Evolutionary conservation across 768 basidiomycete species (phyloP), one percentile per base, ranked within the genome.

Genomic region (Guyanaporus albipodus): DNA sequence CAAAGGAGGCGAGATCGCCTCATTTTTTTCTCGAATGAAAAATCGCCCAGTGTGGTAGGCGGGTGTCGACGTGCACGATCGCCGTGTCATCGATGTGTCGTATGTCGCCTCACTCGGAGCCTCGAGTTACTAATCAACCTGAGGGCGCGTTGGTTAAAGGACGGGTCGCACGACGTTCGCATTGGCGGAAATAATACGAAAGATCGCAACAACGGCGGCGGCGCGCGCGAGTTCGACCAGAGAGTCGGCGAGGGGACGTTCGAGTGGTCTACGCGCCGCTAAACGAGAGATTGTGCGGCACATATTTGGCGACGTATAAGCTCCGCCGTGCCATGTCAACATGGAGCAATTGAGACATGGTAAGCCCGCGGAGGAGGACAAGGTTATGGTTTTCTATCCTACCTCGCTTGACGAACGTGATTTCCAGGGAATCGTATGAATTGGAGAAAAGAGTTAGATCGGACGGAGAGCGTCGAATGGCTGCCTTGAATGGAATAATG

Each of bases 21-120:
- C 45, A 7, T 46, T 51, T 55, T 38, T 26, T 46, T 51, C 53
- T 38, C 22, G 51, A 62, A 59, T 59, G 56, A 64, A 56, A 61
- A 52, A 64, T 53, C 44, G 29, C 56, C 61, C 36, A 45, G 46
- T 54, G 46, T 22, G 45, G 54, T 36, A 52, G 43, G 49, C 27
- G 39, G 34, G 41, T 15, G 52, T 56, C 42, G 53, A 46, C 53
- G 34, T 38, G 27, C 29, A 50, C 54, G 62, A 64, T 64, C 61
- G 46, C 62, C 56, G 56, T 36, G 45, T 48, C 29, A 27, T 11
- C 35, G 38, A 18, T 37, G 28, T 51, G 49, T 40, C 48, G 43
- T 53, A 53, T 45, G 42, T 48, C 42, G 14, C 47, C 52, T 46
- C 45, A 36, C 15, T 42, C 19, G 31, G 45, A 57, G 52, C 49